Evolutionary conservation across 2,329 filamentous ascomycete species (phyloP).

Genomic region (Blastomyces silverae): DNA sequence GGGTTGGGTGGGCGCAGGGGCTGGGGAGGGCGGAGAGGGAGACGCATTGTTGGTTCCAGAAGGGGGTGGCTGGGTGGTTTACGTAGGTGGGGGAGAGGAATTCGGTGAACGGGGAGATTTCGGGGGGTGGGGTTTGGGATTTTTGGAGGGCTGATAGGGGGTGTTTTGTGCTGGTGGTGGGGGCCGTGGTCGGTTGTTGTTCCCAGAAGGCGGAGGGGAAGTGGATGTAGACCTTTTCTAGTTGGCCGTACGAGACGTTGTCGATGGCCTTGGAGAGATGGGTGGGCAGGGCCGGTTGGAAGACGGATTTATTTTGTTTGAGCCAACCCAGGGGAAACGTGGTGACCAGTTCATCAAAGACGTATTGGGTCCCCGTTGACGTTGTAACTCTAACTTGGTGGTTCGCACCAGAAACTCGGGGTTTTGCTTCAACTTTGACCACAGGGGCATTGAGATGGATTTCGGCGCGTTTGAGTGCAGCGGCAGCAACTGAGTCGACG

Average conservation of each 20-base stretch:
- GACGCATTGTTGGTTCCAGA: constrained; percentile 70
- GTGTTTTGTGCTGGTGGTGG: constrained; percentile 23
- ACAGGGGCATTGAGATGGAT: constrained; percentile 46
- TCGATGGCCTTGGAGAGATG: constrained; percentile 42
- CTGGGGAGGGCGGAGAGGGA: constrained; percentile 63
- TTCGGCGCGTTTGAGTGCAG: constrained; percentile 44
- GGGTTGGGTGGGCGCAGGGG: constrained; percentile 62
- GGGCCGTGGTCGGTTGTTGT: constrained; percentile 17
- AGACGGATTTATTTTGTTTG: constrained; percentile 43
- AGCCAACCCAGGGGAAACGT: constrained; percentile 51
- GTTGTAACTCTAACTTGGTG: constrained; percentile 44
- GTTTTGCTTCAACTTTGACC: constrained; percentile 32
- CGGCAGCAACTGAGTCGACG: constrained; percentile 47
- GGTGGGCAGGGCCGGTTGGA: constrained; percentile 41
- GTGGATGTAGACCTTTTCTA: constrained; percentile 52
- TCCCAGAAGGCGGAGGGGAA: constrained; percentile 72
- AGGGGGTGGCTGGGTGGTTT: constrained; percentile 51
- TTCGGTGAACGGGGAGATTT: constrained; percentile 59
- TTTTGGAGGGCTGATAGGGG: constrained; percentile 23
- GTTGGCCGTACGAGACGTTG: constrained; percentile 43
- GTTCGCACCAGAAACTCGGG: constrained; percentile 22
- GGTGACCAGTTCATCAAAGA: constrained; percentile 49
- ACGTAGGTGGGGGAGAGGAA: constrained; percentile 68
- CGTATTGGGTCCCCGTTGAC: constrained; percentile 29
- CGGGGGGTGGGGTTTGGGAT: constrained; percentile 12